A percentile compares a stretch with the other conserved stretches of the same genome.
Evolutionary conservation across 1,284 basidiomycete genomes (phyloP).

Genomic region (Amylostereum chailletii): DNA sequence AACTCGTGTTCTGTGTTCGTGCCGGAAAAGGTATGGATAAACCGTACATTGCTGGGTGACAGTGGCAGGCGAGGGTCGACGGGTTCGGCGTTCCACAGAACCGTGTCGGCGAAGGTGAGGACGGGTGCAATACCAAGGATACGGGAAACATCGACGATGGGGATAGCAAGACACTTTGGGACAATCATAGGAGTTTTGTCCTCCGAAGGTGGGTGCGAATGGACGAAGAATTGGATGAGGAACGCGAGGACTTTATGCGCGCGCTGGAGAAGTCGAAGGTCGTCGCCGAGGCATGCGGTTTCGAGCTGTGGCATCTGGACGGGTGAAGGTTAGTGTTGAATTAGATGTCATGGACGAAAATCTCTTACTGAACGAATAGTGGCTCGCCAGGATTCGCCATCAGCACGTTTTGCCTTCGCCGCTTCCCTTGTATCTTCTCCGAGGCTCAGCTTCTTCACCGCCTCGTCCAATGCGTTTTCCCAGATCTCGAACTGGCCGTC

Average conservation of each 20-base stretch:
- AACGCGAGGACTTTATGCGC: constrained; percentile 88
- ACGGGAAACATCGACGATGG: constrained; percentile 70
- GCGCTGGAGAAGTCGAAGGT: constrained; percentile 62
- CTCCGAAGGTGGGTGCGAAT: constrained; percentile 53
- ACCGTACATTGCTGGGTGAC: constrained; percentile 55
- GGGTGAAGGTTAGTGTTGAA: constrained; percentile 4
- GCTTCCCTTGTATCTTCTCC: constrained; percentile 49
- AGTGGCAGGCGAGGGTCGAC: constrained; percentile 43
- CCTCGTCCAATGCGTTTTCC: constrained; percentile 61
- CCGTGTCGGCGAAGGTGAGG: constrained; percentile 92
- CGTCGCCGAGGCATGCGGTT: constrained; percentile 38
- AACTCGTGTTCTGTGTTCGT: constrained; percentile 84
- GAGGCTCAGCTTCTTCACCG: constrained; percentile 48
- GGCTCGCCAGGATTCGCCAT: constrained; percentile 61
- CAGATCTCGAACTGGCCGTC: constrained; percentile 52
- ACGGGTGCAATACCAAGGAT: constrained; percentile 84
- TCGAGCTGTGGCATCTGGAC: constrained; percentile 66
- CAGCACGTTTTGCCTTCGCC: constrained; percentile 37
- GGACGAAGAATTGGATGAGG: constrained; percentile 85
- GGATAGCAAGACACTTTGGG: constrained; percentile 75
- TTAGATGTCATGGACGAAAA: constrained; percentile 1
- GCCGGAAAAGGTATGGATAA: constrained; percentile 74
- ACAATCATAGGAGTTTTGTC: constrained; percentile 40
- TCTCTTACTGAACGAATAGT: constrained; percentile 52
- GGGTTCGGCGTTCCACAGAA: constrained; percentile 88